Evolutionary conservation across 768 basidiomycete species (phyloP).

Genomic region (Fomitopsis pulvina): DNA sequence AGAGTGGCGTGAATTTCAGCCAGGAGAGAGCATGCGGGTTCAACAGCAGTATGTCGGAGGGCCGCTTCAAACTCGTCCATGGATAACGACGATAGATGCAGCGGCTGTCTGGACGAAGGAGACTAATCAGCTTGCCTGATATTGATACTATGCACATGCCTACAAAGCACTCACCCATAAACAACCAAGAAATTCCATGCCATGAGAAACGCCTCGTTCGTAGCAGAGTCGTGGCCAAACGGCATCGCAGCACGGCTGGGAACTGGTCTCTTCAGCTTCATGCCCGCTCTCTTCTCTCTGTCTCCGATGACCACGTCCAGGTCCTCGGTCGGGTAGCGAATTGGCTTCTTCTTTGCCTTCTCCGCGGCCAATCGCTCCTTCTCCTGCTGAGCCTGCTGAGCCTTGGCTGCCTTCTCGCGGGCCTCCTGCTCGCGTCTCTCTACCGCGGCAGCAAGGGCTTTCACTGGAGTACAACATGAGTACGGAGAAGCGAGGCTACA

Average conservation of each 20-base stretch:
- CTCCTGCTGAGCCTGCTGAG: constrained; percentile 60
- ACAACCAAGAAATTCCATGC: constrained; percentile 92
- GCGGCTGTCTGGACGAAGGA: constrained; percentile 54
- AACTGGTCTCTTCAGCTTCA: constrained; percentile 58
- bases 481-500: neutral
- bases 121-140: neutral
- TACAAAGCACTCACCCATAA: constrained; percentile 66
- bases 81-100: constrained; percentile 82
- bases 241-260: constrained; percentile 59
- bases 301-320: constrained; percentile 75
- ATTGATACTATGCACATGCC: neutral
- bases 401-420: constrained; percentile 61
- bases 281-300: constrained; percentile 77
- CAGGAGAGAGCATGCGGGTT: constrained; percentile 70
- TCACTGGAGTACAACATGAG: constrained; percentile 12
- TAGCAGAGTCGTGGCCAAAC: constrained; percentile 54
- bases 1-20: constrained; percentile 86
- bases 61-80: constrained; percentile 91
- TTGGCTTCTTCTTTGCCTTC: constrained; percentile 83
- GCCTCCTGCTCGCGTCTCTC: constrained; percentile 68
- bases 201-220: constrained; percentile 85
- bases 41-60: constrained; percentile 64
- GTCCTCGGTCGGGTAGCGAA: constrained; percentile 92
- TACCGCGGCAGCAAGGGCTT: constrained; percentile 30
- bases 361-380: constrained; percentile 65